Conservation (phyloP, 2,329 filamentous ascomycete genomes). For the Fusarium coffeatum region DNA sequence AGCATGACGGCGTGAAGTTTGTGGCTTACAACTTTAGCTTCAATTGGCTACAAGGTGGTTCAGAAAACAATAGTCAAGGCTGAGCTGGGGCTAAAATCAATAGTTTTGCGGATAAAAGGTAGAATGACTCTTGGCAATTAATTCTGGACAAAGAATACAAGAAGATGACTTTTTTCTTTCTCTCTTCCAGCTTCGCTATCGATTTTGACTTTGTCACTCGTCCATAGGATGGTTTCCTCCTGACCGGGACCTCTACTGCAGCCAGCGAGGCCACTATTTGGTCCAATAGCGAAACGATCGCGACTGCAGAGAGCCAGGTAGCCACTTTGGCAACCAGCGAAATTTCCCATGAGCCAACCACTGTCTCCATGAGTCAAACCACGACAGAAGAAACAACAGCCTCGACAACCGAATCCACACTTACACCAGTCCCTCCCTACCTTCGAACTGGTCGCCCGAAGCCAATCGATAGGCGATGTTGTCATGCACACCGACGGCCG, state of each 20-base stretch:
- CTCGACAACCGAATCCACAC: neutral
- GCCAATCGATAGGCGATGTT: neutral
- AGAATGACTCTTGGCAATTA: neutral
- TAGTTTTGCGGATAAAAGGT: neutral
- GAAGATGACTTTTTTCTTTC: too few relatives aligned
- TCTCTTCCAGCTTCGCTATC: neutral
- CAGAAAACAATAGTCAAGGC: neutral
- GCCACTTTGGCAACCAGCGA: neutral
- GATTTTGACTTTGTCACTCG: neutral
- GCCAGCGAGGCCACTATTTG: neutral
- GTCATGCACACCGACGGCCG: neutral
- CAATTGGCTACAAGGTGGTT: neutral
- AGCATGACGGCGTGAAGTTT: neutral
- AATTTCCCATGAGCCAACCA: neutral
- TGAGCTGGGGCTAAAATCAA: neutral
- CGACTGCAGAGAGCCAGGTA: fast-evolving
- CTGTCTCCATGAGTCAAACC: neutral
- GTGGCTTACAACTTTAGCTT: neutral
- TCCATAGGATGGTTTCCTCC: neutral
- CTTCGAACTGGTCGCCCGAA: neutral
- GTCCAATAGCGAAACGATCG: neutral
- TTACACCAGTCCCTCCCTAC: neutral
- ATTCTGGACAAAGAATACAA: neutral
- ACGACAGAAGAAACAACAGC: neutral
- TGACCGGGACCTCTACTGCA: neutral